These are phyloP conservation scores for Forsythia suspensa DNA, from an alignment of 257 asterid genomes.

Conservation along the genomic window DNA sequence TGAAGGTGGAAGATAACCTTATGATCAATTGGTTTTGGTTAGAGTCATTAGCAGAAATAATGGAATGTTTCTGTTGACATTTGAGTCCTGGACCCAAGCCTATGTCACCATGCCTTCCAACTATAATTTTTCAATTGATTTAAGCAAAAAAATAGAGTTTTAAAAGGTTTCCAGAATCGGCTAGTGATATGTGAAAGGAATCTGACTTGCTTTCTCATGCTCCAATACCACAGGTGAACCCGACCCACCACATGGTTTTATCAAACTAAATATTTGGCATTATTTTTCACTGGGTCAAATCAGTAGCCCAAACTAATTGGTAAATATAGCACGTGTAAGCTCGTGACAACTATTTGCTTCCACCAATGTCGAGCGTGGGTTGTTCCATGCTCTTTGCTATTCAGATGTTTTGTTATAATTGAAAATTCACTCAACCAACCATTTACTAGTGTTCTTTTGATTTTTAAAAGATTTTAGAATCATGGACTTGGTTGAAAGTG, in stretches of 20 bases:
- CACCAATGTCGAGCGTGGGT: background rate
- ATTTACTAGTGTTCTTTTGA: background rate
- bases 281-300: background rate
- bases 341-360: background rate
- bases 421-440: background rate
- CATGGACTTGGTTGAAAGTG: slow-evolving; percentile 6
- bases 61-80: background rate
- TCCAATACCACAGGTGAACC: background rate
- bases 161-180: background rate
- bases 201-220: background rate
- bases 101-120: background rate
- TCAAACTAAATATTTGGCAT: background rate
- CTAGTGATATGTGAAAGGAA: background rate
- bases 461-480: background rate
- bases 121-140: background rate
- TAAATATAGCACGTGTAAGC: background rate
- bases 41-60: background rate
- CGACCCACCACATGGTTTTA: background rate
- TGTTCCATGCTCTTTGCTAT: background rate
- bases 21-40: background rate
- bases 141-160: background rate
- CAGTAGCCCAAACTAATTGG: background rate
- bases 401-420: background rate
- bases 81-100: background rate
- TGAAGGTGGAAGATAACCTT: background rate